phyloP scores from a whole-genome alignment of 1,139 yeast genomes.

The Entelexis sorbosivorans region DNA sequence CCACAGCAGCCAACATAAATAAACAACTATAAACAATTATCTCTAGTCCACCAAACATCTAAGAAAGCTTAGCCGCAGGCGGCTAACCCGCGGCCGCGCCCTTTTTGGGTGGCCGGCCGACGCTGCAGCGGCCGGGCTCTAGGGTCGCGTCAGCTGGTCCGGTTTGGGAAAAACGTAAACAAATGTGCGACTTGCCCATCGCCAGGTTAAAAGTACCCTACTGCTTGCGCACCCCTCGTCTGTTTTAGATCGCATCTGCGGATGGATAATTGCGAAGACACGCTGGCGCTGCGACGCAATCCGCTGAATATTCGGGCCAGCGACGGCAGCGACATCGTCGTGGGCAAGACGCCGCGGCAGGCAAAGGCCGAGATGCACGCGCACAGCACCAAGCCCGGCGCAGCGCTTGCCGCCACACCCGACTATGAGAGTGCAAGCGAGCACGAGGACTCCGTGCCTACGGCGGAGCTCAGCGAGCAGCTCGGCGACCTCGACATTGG shows the following conservation, averaged over 20 bases:
- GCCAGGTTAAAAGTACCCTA: neutral
- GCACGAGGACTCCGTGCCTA: conserved; percentile 11
- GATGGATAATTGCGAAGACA: conserved; percentile 24
- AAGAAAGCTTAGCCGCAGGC: too few species aligned
- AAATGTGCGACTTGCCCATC: neutral
- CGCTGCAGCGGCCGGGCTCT: too few species aligned
- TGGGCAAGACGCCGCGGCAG: conserved; percentile 16
- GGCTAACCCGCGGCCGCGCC: too few species aligned
- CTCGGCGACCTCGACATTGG: conserved; percentile 11
- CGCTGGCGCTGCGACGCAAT: conserved; percentile 21
- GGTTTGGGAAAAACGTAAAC: conserved; percentile 3
- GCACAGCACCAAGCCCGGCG: neutral
- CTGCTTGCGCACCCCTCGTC: neutral
- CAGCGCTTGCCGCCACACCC: neutral
- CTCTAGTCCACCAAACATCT: too few species aligned
- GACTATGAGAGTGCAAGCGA: neutral
- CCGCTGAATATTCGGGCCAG: conserved; percentile 26
- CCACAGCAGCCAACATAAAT: too few species aligned
- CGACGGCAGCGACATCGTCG: conserved; percentile 30
- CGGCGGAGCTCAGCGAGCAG: conserved; percentile 7
- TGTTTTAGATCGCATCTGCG: conserved; percentile 6
- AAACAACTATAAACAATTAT: too few species aligned
- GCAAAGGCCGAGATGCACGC: neutral
- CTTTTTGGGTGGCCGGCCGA: too few species aligned
- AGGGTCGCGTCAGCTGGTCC: neutral